Evolutionary conservation across 2,329 filamentous ascomycete genomes (phyloP), one percentile per base, ranked within the genome.

Genomic region (Hirsutella minnesotensis): DNA sequence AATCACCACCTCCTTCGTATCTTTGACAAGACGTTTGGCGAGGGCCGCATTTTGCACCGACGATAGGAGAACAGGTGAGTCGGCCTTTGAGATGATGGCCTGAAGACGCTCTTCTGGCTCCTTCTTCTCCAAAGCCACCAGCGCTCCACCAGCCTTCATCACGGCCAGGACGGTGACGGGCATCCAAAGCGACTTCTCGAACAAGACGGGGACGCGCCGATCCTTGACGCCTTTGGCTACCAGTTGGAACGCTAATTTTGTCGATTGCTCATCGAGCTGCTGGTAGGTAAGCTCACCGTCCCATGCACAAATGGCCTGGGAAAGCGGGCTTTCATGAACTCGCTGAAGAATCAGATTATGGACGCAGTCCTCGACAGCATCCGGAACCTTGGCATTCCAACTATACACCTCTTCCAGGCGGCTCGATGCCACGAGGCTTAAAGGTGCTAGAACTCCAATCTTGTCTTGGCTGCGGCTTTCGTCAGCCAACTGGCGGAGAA

Each of bases 121-220:
- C 16, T 41, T 41, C n/a, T 30, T 30, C 19, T 51, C 48, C n/a
- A 53, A 24, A 15, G 43, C 36, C 3, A 53, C 46, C 2, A 40
- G 47, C 4, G 47, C 47, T 18, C 42, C 57, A 10, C 60, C 60
- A 31, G 60, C 55, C 42, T 61, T 62, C 29, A 65, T 43, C 1
- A 62, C 53, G 4, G 47, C 59, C 9, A 64, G 45, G 46, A 60
- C 55, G 1, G 55, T 53, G 2, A 62, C 53, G 9, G 52, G 38
- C 1, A 50, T 51, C 56, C 55, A 63, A 33, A 48, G 51, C 3
- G 59, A 62, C 46, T 63, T 64, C 22, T 61, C 57, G 39, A 64
- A 62, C 34, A 51, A 58, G n/a, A 63, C 45, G 1, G 58, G 58
- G 10, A 61, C 52, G 8, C 56, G 27, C 0, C 36, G 41, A 19